A percentile compares a stretch with the other conserved stretches of the same genome.
Evolutionary conservation across 164 flowering plant genomes (phyloP).

Genomic region (Stephania cephalantha): DNA sequence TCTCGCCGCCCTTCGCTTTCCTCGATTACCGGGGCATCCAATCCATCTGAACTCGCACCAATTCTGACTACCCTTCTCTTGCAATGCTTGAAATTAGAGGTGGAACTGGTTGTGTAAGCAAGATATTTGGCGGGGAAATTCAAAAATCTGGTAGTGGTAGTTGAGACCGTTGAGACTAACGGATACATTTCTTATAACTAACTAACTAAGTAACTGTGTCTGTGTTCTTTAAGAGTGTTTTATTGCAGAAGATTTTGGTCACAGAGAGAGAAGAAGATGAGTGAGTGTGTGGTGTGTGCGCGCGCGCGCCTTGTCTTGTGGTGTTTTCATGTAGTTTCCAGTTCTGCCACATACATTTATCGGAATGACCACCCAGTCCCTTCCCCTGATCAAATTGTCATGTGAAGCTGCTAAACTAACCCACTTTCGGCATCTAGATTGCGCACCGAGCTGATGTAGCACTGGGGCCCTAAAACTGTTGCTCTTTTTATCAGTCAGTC

Average conservation of each 20-base stretch:
- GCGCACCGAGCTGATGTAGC: too few species aligned
- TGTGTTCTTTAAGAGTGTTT: too few species aligned
- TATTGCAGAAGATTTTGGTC: too few species aligned
- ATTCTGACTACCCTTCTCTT: constrained; percentile 12
- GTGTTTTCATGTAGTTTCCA: neutral
- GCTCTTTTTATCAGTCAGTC: too few species aligned
- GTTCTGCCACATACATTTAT: neutral
- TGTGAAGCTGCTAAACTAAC: too few species aligned
- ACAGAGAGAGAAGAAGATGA: constrained; percentile 7
- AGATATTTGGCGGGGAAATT: constrained; percentile 10
- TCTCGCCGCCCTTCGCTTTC: constrained; percentile 23
- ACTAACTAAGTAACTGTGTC: too few species aligned
- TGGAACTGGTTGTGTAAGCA: constrained; percentile 3
- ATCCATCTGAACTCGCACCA: constrained; percentile 31
- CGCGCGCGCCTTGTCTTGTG: neutral
- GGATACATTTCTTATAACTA: constrained; percentile 9
- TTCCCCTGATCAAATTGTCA: neutral
- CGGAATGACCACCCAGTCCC: neutral
- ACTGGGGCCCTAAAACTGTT: too few species aligned
- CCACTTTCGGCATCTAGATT: too few species aligned
- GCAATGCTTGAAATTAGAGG: neutral
- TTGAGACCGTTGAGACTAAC: constrained; percentile 21
- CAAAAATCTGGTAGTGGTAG: constrained; percentile 10
- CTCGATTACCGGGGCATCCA: constrained; percentile 25
- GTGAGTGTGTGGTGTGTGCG: constrained; percentile 6